Evolutionary conservation across 78 protist genomes (phyloP).

Genomic region (Dictyostelium purpureum): DNA sequence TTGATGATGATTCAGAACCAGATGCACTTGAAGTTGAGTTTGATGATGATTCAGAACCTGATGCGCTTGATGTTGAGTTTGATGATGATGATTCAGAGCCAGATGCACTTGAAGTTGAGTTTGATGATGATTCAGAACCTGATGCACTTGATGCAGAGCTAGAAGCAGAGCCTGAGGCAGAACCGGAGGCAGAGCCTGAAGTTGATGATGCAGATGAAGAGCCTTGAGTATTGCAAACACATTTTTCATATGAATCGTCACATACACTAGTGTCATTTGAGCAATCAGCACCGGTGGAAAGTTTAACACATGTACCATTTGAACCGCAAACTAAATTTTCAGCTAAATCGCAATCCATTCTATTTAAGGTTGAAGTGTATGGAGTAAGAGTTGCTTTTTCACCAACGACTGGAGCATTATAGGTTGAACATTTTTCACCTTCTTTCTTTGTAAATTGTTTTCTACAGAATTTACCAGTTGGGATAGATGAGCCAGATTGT

Average conservation of each 20-base stretch:
- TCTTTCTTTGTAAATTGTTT: constrained; percentile 10
- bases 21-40: neutral
- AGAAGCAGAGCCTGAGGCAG: neutral
- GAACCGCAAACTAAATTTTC: neutral
- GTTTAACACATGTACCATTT: neutral
- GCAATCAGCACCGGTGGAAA: neutral
- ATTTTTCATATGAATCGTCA: neutral
- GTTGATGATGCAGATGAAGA: neutral
- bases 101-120: neutral
- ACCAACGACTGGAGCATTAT: neutral
- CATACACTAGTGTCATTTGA: neutral
- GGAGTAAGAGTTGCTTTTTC: neutral
- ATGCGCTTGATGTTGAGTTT: neutral
- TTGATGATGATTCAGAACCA: too few species aligned
- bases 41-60: neutral
- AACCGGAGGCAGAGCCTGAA: neutral
- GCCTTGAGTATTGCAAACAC: neutral
- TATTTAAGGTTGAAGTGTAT: neutral
- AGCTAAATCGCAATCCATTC: neutral
- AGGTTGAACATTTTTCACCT: neutral
- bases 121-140: neutral
- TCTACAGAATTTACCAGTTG: neutral
- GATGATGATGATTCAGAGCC: neutral
- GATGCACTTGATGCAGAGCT: neutral
- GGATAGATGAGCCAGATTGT: neutral